These are phyloP conservation scores for Plasmodium gaboni DNA, from an alignment of 169 alveolate species.

Conservation along the genomic window DNA sequence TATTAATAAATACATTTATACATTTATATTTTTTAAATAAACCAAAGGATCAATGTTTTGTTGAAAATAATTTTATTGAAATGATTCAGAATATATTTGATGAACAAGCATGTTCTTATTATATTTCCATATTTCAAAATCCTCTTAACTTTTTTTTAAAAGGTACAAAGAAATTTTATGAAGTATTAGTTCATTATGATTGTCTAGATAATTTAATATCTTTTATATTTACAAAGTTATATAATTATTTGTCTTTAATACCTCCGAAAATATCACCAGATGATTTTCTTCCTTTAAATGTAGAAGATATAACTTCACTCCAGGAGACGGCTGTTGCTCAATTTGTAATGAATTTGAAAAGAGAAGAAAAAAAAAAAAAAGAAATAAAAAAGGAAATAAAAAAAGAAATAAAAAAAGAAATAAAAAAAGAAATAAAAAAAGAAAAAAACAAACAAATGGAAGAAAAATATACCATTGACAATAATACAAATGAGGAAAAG, in stretches of 20 bases:
- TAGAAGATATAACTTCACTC: constrained; percentile 58
- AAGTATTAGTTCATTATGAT: constrained; percentile 27
- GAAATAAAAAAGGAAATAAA: not conserved
- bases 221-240: constrained; percentile 49
- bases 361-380: not conserved
- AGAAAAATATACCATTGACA: not conserved
- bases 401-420: not conserved
- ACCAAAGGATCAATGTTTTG: not conserved
- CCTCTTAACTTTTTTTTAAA: constrained; percentile 58
- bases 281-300: constrained; percentile 43
- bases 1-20: constrained; percentile 33
- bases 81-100: constrained; percentile 15
- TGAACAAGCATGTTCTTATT: constrained; percentile 37
- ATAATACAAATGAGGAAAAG: not conserved
- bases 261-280: constrained; percentile 36
- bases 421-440: not conserved
- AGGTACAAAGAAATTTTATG: constrained; percentile 8
- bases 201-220: constrained; percentile 28
- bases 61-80: constrained; percentile 17
- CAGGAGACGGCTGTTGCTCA: constrained; percentile 73
- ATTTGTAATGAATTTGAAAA: constrained; percentile 2
- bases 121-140: constrained; percentile 68
- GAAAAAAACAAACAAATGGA: not conserved
- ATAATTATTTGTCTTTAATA: constrained; percentile 35
- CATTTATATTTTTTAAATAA: constrained; percentile 18